Conservation (phyloP, 345 rosid genomes). For the Brassica cretica region DNA sequence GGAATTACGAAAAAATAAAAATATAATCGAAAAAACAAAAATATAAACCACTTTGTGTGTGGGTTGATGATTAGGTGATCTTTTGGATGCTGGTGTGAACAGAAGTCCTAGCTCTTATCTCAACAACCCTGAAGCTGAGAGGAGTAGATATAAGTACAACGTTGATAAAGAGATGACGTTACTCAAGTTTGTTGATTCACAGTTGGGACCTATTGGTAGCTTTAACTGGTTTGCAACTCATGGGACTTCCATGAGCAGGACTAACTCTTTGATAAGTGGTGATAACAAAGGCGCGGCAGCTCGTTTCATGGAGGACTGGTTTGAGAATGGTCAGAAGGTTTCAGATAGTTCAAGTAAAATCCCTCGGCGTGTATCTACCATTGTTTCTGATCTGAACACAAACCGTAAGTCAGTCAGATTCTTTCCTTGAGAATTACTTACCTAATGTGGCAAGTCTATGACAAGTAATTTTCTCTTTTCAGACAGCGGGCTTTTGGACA, state of each 20-base stretch:
- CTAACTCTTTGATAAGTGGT: slow-evolving; percentile 94
- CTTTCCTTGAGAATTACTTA: slow-evolving; percentile 12
- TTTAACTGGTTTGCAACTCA: slow-evolving; percentile 99
- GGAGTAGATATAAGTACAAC: slow-evolving; percentile 70
- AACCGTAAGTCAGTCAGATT: slow-evolving; percentile 45
- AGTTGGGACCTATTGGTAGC: slow-evolving; percentile 87
- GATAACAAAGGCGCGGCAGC: slow-evolving; percentile 99
- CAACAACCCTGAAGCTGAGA: slow-evolving; percentile 78
- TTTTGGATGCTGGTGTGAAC: slow-evolving; percentile 84
- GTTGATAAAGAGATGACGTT: slow-evolving; percentile 97
- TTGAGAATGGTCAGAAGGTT: slow-evolving; percentile 62
- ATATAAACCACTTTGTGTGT: not conserved
- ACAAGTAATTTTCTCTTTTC: slow-evolving; percentile 9
- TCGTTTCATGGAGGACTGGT: slow-evolving; percentile 98
- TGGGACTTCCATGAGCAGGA: slow-evolving; percentile 97
- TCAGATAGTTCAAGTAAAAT: slow-evolving; percentile 48
- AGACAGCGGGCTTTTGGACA: slow-evolving; percentile 67
- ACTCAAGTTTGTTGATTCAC: slow-evolving; percentile 82
- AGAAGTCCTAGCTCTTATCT: slow-evolving; percentile 98
- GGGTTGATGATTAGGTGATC: slow-evolving; percentile 57
- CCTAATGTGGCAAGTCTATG: not conserved
- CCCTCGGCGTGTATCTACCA: slow-evolving; percentile 55
- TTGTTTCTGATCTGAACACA: slow-evolving; percentile 45
- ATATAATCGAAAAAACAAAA: too few relatives aligned
- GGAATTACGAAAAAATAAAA: too few relatives aligned